Base-by-base conservation (phyloP, 148 eudicot species). In the Chenopodium album region DNA sequence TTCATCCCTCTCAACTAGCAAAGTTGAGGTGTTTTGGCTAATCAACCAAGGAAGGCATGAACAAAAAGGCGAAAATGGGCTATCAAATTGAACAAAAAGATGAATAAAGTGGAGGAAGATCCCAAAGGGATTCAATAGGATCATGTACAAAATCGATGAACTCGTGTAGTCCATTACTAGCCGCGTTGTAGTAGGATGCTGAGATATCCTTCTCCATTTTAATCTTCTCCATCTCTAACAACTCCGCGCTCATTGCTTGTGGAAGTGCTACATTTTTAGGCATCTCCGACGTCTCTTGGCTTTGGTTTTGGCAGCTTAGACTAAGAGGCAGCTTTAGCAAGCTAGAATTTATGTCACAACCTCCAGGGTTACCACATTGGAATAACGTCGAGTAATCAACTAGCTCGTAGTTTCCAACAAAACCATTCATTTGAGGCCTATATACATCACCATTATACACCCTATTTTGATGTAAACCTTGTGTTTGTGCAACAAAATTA, bases 161-260 rank as follows among this genome's bases (percentile, higher is more conserved):
- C 73, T 90, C 93, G 46, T 90, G 89, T 48, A 59, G 1, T 2
- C 85, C 90, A 64, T 90, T 89, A 84, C 86, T 68, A 17, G 62
- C 86, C 78, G 82, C 84, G 0, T 85, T 80, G 6, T 88, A 88
- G 60, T 89, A 79, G 7, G 93, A 86, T 76, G 88, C 78, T 34
- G 91, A 87, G 70, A 89, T 89, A 75, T 89, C 92, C 75, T 91
- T 87, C 75, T 93, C 97, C 73, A 89, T 89, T 81, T 88, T 88
- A 89, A 93, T 85, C 72, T 82, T 79, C 67, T 89, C 94, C 48
- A 90, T 81, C 64, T 91, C 97, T 17, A 86, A 17, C 17, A 85
- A 70, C 63, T 91, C 90, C 29, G 22, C 64, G 12, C 81, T 79
- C 59, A 50, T 71, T 73, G 70, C 47, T 44, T 84, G 71, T 6